Evolutionary conservation across 2,329 filamentous ascomycete genomes (phyloP), one percentile per base, ranked within the genome.

Genomic region (Penicillium sp.): DNA sequence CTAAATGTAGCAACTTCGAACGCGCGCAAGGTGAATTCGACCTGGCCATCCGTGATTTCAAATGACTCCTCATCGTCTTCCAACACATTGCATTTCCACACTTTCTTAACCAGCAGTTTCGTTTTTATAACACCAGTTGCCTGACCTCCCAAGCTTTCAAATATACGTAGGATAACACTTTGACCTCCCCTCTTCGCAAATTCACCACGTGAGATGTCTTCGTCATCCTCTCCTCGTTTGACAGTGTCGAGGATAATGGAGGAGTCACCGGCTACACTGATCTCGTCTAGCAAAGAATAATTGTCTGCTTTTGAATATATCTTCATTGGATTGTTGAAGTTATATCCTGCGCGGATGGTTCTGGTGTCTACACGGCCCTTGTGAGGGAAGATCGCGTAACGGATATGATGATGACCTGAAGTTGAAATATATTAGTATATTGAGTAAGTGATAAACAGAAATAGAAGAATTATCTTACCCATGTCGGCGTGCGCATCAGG

Each of bases 401-500:
- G 87, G 64, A 97, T 95, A 60, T 81, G 81, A 72, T 97, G 93
- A 38, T 79, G 81, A 53, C 91, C 92, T 91, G 16, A 18, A 18
- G 5, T 28, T 8, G 26, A 18, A 18, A 18, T 18, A 18, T n/a
- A 8, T 40, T 40, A 40, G 35, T 18, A 18, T 18, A 40, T 40
- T 14, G 16, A 40, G 16, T 4, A 6, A 40, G 16, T 40, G 33
- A 38, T 4, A 18, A 40, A 14, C 3, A 40, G 2, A 40, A 18
- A 40, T 6, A 38, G 33, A 97, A 14, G 16, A 40, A 40, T 6
- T 18, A 14, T 11, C 33, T 4, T 38, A 40, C 35, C 35, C 91
- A 97, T 97, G 69, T 97, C 93, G 40, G 93, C 93, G 66, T 96
- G 87, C 5, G 85, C 91, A 71, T 97, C 93, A 1, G 93, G 93